Evolutionary conservation across 2,329 filamentous ascomycete genomes (phyloP).

Genomic region (Cladosporium halotolerans): DNA sequence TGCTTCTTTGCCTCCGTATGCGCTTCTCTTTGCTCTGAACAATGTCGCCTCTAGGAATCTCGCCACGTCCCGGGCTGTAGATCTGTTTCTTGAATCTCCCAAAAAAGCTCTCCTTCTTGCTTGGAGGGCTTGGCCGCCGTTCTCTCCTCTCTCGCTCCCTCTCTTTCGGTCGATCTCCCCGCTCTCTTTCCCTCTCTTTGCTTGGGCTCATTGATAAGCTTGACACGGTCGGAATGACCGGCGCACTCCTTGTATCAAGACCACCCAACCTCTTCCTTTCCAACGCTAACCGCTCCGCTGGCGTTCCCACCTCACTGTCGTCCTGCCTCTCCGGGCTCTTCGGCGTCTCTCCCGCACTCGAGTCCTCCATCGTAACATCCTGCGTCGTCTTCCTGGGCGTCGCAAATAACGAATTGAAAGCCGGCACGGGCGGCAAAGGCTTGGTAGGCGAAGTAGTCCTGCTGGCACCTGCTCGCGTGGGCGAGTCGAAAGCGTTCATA

Average conservation of each 20-base stretch:
- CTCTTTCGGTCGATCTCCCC: slow-evolving; percentile 15
- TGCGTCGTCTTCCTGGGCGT: slow-evolving; percentile 33
- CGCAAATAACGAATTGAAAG: slow-evolving; percentile 30
- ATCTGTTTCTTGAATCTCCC: slow-evolving; percentile 24
- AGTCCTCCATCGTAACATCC: slow-evolving; percentile 33
- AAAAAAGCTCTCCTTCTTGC: slow-evolving; percentile 22
- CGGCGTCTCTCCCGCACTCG: slow-evolving; percentile 45
- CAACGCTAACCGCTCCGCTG: slow-evolving; percentile 7
- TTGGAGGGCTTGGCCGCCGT: slow-evolving; percentile 12
- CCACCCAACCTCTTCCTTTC: slow-evolving; percentile 3
- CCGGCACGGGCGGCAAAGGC: slow-evolving; percentile 34
- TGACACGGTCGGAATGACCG: background rate
- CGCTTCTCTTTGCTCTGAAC: slow-evolving; percentile 35
- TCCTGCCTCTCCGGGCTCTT: slow-evolving; percentile 37
- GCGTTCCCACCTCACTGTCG: slow-evolving; percentile 28
- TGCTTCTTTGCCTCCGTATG: slow-evolving; percentile 26
- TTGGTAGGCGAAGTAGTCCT: slow-evolving; percentile 29
- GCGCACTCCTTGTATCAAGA: slow-evolving; percentile 3
- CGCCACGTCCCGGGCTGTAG: slow-evolving; percentile 36
- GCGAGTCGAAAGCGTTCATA: slow-evolving; percentile 37
- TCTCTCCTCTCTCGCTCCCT: slow-evolving; percentile 19
- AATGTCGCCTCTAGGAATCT: slow-evolving; percentile 30
- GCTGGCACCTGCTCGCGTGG: slow-evolving; percentile 26
- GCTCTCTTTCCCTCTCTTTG: slow-evolving; percentile 17
- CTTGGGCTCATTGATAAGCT: background rate